These are phyloP conservation scores for Harringtonia aguacate DNA, from an alignment of 2,329 filamentous ascomycete species.

Conservation along the genomic window DNA sequence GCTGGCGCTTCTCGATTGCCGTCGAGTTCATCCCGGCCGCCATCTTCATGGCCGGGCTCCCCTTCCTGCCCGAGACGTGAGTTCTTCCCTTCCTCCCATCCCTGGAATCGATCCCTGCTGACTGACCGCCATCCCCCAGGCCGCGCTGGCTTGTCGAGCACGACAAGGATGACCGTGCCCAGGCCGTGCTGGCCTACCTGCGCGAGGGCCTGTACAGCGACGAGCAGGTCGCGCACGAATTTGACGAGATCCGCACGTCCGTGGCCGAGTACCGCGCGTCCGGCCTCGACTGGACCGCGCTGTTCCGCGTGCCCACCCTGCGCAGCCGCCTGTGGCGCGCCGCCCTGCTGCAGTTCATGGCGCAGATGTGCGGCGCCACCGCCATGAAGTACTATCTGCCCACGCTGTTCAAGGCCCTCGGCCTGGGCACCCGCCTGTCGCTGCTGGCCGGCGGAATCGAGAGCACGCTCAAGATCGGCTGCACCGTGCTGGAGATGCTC, in stretches of 20 bases:
- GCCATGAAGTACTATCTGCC: conserved; percentile 52
- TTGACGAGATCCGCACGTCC: conserved; percentile 34
- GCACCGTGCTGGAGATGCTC: conserved; percentile 44
- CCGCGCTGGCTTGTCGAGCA: conserved; percentile 49
- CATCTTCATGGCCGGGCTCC: conserved; percentile 37
- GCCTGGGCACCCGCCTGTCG: conserved; percentile 33
- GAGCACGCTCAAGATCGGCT: conserved; percentile 45
- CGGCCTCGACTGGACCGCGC: conserved; percentile 28
- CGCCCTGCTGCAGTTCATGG: conserved; percentile 46
- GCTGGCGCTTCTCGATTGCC: conserved; percentile 43
- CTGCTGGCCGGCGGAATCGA: conserved; percentile 45
- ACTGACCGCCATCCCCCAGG: conserved; percentile 18
- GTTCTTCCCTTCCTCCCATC: conserved; percentile 11
- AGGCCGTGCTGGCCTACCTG: conserved; percentile 33
- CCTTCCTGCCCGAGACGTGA: conserved; percentile 44
- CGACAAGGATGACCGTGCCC: conserved; percentile 29
- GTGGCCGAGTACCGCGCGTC: conserved; percentile 26
- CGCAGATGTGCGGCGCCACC: conserved; percentile 47
- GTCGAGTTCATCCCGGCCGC: conserved; percentile 38
- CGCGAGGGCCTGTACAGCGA: conserved; percentile 30
- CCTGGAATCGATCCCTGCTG: background rate
- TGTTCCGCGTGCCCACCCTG: conserved; percentile 36
- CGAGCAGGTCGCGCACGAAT: conserved; percentile 28
- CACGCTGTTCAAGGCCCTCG: conserved; percentile 38
- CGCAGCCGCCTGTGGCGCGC: conserved; percentile 46